Base-by-base conservation (phyloP, 176 grass and related monocot genomes). In the Rhynchospora breviuscula region DNA sequence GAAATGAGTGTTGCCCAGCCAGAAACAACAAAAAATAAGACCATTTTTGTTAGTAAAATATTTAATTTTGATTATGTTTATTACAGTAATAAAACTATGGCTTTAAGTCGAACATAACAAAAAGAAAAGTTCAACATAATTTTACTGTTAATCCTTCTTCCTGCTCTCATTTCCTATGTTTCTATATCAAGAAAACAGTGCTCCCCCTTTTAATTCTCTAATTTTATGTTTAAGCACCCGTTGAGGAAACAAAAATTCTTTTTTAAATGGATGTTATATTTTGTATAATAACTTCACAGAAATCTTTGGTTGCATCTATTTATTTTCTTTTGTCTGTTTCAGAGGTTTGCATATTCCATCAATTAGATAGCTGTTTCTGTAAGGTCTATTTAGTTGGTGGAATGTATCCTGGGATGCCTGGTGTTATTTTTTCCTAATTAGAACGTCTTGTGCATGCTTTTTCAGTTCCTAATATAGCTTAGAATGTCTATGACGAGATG, bases 371-470 rank as follows among this genome's bases (percentile, higher is more conserved):
- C 51, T 57, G 51, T 78, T 56, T 23, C 49, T 47, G 45, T 57
- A 57, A 57, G 49, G 48, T 78, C 51, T 78, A 23, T 77, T 54
- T 77, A 56, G 73, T 56, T 78, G 71, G 71, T 75, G 19, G 71
- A 40, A 52, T 74, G n/a, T 46, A 74, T 9, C 46, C 46, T 52
- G 23, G 8, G 70, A 52, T 74, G 4, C 35, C 35, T 40, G 70
- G 46, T 7, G 26, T 67, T 67, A 67, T 52, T 52, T 53, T 53
- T 75, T 67, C 40, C 65, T 43, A 14, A 75, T 15, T 11, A 29
- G 10, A 53, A 40, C 7, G 45, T 9, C 71, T 10, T 18, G 73
- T 54, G 51, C 51, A 78, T 78, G 25, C 49, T 40, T 40, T 40
- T 75, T 74, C 6, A 5, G 46, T 17, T 7, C 47, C 19, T 25